These are phyloP conservation scores for Hyaloscypha bicolor DNA, from an alignment of 495 filamentous ascomycete species.

Conservation along the genomic window DNA sequence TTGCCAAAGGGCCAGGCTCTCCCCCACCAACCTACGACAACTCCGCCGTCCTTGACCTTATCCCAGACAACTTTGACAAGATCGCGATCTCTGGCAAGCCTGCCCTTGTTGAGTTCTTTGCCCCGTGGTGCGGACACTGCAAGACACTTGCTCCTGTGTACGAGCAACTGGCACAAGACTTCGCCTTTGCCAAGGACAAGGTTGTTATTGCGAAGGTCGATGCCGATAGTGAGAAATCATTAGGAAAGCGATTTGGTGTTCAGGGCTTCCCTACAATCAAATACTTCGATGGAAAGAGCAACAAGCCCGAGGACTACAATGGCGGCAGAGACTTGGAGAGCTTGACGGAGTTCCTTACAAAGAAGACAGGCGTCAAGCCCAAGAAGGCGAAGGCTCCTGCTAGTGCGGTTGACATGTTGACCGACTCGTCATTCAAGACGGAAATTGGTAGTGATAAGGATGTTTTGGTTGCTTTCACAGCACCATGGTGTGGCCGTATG, in stretches of 20 bases:
- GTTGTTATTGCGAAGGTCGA: slow-evolving; percentile 94
- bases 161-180: slow-evolving; percentile 82
- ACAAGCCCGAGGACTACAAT: slow-evolving; percentile 82
- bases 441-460: slow-evolving; percentile 82
- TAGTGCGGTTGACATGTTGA: slow-evolving; percentile 78
- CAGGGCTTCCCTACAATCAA: slow-evolving; percentile 97
- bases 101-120: slow-evolving; percentile 97
- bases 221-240: slow-evolving; percentile 80
- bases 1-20: slow-evolving; percentile 12
- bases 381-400: slow-evolving; percentile 71
- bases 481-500: slow-evolving; percentile 96
- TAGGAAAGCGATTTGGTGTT: slow-evolving; percentile 84
- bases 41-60: slow-evolving; percentile 80
- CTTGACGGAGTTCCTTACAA: slow-evolving; percentile 74
- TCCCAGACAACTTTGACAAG: slow-evolving; percentile 85
- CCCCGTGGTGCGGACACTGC: slow-evolving; percentile 99
- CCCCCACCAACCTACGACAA: slow-evolving; percentile 35
- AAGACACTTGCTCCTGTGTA: slow-evolving; percentile 94
- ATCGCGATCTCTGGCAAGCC: slow-evolving; percentile 92
- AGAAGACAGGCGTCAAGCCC: slow-evolving; percentile 83
- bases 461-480: slow-evolving; percentile 94
- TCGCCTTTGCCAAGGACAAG: slow-evolving; percentile 75
- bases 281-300: slow-evolving; percentile 97
- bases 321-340: slow-evolving; percentile 88
- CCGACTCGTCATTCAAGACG: slow-evolving; percentile 75